Evolutionary conservation across 1,284 basidiomycete genomes (phyloP).

Genomic region (Heterobasidion irregulare): DNA sequence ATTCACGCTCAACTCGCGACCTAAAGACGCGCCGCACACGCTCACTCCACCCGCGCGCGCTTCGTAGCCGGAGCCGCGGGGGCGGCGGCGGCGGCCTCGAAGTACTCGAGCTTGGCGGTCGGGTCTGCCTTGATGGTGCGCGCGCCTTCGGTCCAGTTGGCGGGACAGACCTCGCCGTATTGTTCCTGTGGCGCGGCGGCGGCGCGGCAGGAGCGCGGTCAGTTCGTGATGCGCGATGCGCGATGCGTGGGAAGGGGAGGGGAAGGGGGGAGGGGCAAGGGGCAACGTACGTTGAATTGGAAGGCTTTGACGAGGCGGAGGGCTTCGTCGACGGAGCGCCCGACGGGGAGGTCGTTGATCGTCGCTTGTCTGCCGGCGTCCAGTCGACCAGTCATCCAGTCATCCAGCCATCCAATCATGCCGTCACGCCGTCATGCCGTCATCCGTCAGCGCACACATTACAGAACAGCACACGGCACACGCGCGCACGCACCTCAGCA

Average conservation of each 20-base stretch:
- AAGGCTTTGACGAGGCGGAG: slow-evolving; percentile 85
- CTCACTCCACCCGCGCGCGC: slow-evolving; percentile 24
- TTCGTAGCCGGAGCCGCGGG: slow-evolving; percentile 23
- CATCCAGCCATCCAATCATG: neutral
- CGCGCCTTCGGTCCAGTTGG: slow-evolving; percentile 73
- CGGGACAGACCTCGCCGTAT: slow-evolving; percentile 87
- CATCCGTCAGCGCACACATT: neutral
- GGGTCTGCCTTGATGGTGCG: slow-evolving; percentile 78
- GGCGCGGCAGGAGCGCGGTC: too few relatives aligned
- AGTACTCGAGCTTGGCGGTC: slow-evolving; percentile 70
- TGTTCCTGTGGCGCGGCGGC: too few relatives aligned
- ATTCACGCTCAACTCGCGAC: too few relatives aligned
- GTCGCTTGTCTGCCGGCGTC: slow-evolving; percentile 53
- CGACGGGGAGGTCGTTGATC: slow-evolving; percentile 85
- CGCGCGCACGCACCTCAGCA: slow-evolving; percentile 27
- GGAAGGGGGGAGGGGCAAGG: neutral
- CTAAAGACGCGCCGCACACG: too few relatives aligned
- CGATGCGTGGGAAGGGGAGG: too few relatives aligned
- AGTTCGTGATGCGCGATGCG: too few relatives aligned
- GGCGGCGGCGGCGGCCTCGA: slow-evolving; percentile 29
- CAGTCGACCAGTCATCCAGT: neutral
- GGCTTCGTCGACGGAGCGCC: slow-evolving; percentile 87
- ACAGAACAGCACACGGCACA: slow-evolving; percentile 4
- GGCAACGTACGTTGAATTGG: slow-evolving; percentile 67
- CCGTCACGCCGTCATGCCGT: too few relatives aligned